These are phyloP conservation scores for Metschnikowia orientalis DNA, from an alignment of 805 yeast genomes.

Conservation along the genomic window DNA sequence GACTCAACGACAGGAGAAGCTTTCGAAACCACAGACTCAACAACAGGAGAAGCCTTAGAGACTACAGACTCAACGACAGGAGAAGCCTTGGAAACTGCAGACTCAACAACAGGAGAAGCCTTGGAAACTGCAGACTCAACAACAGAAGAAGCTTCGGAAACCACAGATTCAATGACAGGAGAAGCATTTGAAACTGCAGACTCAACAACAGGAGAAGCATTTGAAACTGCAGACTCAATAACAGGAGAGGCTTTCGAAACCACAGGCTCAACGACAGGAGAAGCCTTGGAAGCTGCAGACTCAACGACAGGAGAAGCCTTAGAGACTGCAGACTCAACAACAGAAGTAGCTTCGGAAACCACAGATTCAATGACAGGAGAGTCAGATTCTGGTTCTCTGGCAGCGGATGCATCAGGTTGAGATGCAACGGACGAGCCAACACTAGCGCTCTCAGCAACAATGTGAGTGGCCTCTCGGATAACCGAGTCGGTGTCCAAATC, in stretches of 20 bases:
- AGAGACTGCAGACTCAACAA: too few relatives aligned
- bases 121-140: constrained; percentile 1
- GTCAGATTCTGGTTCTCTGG: neutral
- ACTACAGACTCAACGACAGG: constrained; percentile 6
- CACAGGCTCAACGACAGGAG: too few relatives aligned
- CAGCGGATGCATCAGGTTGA: neutral
- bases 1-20: neutral
- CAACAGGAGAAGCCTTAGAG: neutral
- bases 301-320: too few relatives aligned
- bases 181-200: too few relatives aligned
- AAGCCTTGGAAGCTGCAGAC: too few relatives aligned
- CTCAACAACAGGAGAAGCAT: too few relatives aligned
- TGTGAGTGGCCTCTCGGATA: constrained; percentile 11
- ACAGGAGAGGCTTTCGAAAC: too few relatives aligned
- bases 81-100: constrained; percentile 1
- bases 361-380: neutral
- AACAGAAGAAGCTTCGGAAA: neutral
- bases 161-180: too few relatives aligned
- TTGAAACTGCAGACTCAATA: too few relatives aligned
- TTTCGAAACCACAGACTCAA: neutral
- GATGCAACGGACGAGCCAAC: neutral
- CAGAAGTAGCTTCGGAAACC: too few relatives aligned
- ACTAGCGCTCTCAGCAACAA: neutral
- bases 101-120: neutral
- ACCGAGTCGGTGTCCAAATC: constrained; percentile 12